A percentile compares a stretch with the other conserved stretches of the same genome.
These are phyloP conservation scores for Biscutella laevigata DNA, from an alignment of 441 rosid species.

Conservation along the genomic window DNA sequence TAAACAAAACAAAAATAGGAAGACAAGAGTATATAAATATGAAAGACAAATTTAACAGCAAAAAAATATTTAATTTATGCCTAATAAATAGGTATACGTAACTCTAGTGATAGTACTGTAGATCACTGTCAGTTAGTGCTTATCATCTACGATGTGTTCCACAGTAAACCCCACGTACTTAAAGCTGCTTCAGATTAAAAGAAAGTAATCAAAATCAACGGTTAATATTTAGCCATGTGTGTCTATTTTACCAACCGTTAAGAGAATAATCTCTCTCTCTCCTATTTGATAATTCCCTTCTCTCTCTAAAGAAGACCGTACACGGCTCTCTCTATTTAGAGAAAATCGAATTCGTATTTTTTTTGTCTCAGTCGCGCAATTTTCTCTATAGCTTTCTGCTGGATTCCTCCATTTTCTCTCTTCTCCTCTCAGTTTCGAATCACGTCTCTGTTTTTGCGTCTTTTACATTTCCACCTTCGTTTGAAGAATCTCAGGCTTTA, in stretches of 20 bases:
- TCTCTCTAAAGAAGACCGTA: constrained; percentile 6
- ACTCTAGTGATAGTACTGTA: too few species aligned
- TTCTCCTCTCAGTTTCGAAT: not conserved
- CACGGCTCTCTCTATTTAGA: constrained; percentile 24
- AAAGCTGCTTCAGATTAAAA: not conserved
- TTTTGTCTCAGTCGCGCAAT: constrained; percentile 13
- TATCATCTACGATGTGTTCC: not conserved
- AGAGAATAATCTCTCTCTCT: not conserved
- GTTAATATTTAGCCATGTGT: not conserved
- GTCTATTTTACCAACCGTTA: not conserved
- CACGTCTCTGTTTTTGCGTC: not conserved
- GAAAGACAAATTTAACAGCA: too few species aligned
- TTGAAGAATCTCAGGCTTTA: constrained; percentile 3
- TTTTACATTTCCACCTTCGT: not conserved
- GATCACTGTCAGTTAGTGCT: too few species aligned
- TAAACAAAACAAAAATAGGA: too few species aligned
- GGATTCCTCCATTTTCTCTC: constrained; percentile 1
- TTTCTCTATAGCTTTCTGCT: not conserved
- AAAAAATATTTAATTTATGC: too few species aligned
- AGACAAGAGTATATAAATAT: too few species aligned
- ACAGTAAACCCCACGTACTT: not conserved
- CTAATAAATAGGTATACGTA: too few species aligned
- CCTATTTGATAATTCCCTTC: not conserved
- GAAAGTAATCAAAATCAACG: not conserved
- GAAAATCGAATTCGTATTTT: constrained; percentile 12